Evolutionary conservation across 78 protist genomes (phyloP).

Genomic region (Guillardia theta): DNA sequence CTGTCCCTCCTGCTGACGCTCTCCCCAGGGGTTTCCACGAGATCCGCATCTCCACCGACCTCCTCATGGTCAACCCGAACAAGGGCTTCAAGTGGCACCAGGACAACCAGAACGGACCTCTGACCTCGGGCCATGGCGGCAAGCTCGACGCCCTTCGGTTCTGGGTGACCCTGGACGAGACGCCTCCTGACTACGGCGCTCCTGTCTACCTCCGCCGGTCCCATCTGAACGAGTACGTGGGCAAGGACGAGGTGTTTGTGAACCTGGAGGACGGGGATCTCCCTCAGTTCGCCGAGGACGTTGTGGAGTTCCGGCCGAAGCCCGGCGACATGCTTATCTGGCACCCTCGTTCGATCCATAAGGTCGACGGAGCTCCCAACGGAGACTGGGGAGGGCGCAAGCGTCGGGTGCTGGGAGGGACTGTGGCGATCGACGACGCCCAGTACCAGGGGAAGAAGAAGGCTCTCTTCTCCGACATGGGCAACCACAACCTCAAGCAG

Average conservation of each 20-base stretch:
- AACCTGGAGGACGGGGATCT: neutral
- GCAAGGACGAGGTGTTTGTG: conserved; percentile 38
- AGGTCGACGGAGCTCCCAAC: conserved; percentile 22
- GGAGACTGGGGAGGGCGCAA: neutral
- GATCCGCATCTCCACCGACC: conserved; percentile 45
- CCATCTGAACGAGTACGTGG: conserved; percentile 14
- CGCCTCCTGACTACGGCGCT: conserved; percentile 39
- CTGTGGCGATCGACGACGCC: conserved; percentile 10
- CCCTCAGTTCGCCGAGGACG: neutral
- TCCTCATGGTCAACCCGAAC: conserved; percentile 55
- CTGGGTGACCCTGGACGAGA: conserved; percentile 49
- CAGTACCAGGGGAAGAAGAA: neutral
- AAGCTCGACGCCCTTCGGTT: conserved; percentile 10
- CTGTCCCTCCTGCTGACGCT: neutral
- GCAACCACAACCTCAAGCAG: conserved; percentile 1
- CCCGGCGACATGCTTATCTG: conserved; percentile 53
- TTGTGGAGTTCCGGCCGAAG: conserved; percentile 48
- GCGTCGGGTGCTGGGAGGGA: conserved; percentile 52
- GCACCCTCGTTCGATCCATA: conserved; percentile 39
- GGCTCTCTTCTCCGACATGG: conserved; percentile 51
- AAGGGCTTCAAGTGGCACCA: conserved; percentile 57
- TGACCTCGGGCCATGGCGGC: conserved; percentile 33
- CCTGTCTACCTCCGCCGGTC: conserved; percentile 37
- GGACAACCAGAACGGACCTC: conserved; percentile 57
- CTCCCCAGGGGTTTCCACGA: too few relatives aligned